Percentiles rank a stretch among this genome's conserved stretches.
Conservation (phyloP, 1,139 yeast species). For the Taiozyma onychis region DNA sequence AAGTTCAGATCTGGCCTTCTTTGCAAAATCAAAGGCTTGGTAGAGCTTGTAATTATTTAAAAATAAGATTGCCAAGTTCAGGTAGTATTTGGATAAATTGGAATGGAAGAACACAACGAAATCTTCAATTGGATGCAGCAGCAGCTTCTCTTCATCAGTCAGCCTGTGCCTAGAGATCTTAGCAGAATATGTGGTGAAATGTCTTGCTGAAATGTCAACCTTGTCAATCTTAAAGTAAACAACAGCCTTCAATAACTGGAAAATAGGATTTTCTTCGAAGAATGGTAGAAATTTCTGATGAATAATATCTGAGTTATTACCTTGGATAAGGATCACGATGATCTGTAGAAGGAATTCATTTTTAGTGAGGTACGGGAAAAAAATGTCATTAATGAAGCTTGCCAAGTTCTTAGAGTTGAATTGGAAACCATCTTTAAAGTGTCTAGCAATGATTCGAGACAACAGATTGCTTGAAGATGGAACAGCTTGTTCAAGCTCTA, state of each 20-base stretch:
- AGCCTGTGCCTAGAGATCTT: slow-evolving; percentile 20
- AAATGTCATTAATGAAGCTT: slow-evolving; percentile 11
- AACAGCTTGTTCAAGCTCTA: slow-evolving; percentile 18
- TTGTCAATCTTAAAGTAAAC: slow-evolving; percentile 21
- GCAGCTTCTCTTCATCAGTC: slow-evolving; percentile 9
- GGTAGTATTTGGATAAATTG: slow-evolving; percentile 21
- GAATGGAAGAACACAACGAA: slow-evolving; percentile 18
- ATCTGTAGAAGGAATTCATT: slow-evolving; percentile 22
- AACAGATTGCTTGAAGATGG: slow-evolving; percentile 12
- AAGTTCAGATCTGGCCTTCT: slow-evolving; percentile 23
- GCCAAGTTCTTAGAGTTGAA: slow-evolving; percentile 23
- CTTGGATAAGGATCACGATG: slow-evolving; percentile 20
- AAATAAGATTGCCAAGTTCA: slow-evolving; percentile 21
- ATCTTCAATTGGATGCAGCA: slow-evolving; percentile 15
- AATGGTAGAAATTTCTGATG: slow-evolving; percentile 13
- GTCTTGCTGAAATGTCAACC: slow-evolving; percentile 19
- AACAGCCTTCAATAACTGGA: slow-evolving; percentile 25
- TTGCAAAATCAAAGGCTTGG: slow-evolving; percentile 20
- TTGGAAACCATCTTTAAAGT: slow-evolving; percentile 13
- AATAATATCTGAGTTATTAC: slow-evolving; percentile 7
- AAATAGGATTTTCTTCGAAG: slow-evolving; percentile 18
- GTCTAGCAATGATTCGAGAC: slow-evolving; percentile 5
- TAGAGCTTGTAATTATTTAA: slow-evolving; percentile 16
- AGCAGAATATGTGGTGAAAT: slow-evolving; percentile 22
- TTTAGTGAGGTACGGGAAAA: slow-evolving; percentile 15